Percentiles rank a stretch among this genome's conserved stretches.
These are phyloP conservation scores for Phlebiopsis gigantea DNA, from an alignment of 768 basidiomycete species.

Conservation along the genomic window DNA sequence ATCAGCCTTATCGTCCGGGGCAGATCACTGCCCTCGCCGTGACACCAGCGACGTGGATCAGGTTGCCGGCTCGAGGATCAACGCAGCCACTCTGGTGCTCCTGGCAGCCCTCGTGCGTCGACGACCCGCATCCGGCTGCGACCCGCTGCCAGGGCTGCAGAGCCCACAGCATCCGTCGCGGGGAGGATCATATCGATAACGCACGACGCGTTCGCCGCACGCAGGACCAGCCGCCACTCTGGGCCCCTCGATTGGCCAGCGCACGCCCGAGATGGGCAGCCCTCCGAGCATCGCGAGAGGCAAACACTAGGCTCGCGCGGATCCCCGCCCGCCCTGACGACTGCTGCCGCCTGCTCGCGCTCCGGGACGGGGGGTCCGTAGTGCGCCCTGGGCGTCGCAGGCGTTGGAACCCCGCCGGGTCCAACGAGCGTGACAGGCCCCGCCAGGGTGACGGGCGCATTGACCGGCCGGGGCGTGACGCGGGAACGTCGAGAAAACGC, in stretches of 20 bases:
- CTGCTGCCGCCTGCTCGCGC: neutral
- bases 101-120: neutral
- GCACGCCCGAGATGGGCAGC: neutral
- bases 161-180: neutral
- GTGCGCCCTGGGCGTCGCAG: neutral
- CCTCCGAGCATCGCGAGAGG: slow-evolving; percentile 6
- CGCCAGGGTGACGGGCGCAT: neutral
- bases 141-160: neutral
- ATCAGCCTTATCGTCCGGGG: neutral
- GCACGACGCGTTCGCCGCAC: neutral
- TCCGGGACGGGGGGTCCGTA: neutral
- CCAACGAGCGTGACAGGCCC: neutral
- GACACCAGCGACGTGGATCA: neutral
- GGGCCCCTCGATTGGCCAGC: neutral
- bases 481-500: slow-evolving; percentile 17
- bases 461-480: neutral
- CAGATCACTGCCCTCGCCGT: neutral
- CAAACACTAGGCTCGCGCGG: neutral
- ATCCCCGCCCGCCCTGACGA: neutral
- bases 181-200: neutral
- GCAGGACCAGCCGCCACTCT: neutral
- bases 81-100: neutral
- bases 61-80: slow-evolving; percentile 1
- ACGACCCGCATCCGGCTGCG: neutral
- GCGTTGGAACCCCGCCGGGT: neutral